Conservation (phyloP, 129 eudicot species). For the Erigeron canadensis region DNA sequence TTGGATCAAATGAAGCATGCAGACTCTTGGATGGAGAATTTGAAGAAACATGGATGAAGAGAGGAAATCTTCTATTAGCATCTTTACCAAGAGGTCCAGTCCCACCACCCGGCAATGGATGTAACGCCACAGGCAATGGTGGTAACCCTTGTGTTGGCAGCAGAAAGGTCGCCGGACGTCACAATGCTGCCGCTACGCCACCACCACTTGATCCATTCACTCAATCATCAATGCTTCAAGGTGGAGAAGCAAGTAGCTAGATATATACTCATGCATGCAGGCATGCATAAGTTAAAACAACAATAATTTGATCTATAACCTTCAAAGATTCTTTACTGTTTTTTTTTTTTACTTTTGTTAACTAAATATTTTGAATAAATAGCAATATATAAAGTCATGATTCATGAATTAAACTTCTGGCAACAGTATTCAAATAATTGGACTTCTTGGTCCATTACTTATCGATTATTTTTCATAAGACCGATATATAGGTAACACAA, state of each 20-base stretch:
- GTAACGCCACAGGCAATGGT: neutral
- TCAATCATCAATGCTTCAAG: neutral
- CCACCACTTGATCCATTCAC: neutral
- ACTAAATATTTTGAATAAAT: too few relatives aligned
- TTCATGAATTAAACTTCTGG: too few relatives aligned
- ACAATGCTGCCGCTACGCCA: neutral
- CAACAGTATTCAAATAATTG: too few relatives aligned
- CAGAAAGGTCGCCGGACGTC: neutral
- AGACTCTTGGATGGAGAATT: slow-evolving; percentile 36
- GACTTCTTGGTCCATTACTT: too few relatives aligned
- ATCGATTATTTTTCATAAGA: too few relatives aligned
- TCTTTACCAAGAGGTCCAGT: slow-evolving; percentile 21
- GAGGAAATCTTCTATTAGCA: slow-evolving; percentile 22
- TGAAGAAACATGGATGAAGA: slow-evolving; percentile 30
- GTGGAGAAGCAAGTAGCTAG: neutral
- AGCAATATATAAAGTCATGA: too few relatives aligned
- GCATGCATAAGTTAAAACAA: too few relatives aligned
- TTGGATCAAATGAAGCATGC: slow-evolving; percentile 20
- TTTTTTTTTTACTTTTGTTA: too few relatives aligned
- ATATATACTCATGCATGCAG: neutral
- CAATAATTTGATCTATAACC: too few relatives aligned
- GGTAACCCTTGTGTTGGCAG: slow-evolving; percentile 1
- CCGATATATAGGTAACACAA: too few relatives aligned
- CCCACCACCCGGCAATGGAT: neutral
- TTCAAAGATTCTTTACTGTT: too few relatives aligned